Evolutionary conservation across 2,329 filamentous ascomycete genomes (phyloP).

Genomic region (Penicillium sp.): DNA sequence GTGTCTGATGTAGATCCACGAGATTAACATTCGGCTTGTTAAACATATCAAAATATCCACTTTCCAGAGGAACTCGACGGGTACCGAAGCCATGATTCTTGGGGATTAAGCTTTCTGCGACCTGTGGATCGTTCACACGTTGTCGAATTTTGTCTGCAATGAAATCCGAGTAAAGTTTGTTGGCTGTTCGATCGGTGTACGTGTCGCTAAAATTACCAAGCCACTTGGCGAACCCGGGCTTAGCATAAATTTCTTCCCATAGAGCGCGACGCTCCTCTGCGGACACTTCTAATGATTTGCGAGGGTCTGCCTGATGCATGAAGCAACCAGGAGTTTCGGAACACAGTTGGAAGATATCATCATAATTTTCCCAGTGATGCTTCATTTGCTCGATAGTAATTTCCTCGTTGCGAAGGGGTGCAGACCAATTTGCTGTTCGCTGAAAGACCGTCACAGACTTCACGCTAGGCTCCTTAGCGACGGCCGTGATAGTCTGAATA

Average conservation of each 20-base stretch:
- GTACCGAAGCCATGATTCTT: slow-evolving; percentile 25
- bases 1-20: slow-evolving; percentile 30
- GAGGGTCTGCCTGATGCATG: slow-evolving; percentile 22
- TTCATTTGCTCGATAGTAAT: slow-evolving; percentile 21
- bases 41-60: slow-evolving; percentile 40
- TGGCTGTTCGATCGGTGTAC: slow-evolving; percentile 21
- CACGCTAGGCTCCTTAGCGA: slow-evolving; percentile 18
- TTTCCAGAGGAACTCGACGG: slow-evolving; percentile 22
- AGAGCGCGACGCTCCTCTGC: slow-evolving; percentile 15
- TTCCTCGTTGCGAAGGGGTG: slow-evolving; percentile 19
- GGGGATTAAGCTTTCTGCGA: slow-evolving; percentile 23
- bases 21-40: slow-evolving; percentile 40
- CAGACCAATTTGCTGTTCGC: slow-evolving; percentile 25
- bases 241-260: slow-evolving; percentile 22
- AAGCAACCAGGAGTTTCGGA: slow-evolving; percentile 20
- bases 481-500: slow-evolving; percentile 20
- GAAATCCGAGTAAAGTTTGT: slow-evolving; percentile 23
- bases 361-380: slow-evolving; percentile 17
- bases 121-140: slow-evolving; percentile 18
- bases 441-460: slow-evolving; percentile 21
- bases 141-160: slow-evolving; percentile 25
- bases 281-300: slow-evolving; percentile 19
- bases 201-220: slow-evolving; percentile 24
- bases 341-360: slow-evolving; percentile 18
- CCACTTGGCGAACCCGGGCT: slow-evolving; percentile 26